Percentiles rank a stretch among this genome's conserved stretches.
Evolutionary conservation across 2,329 filamentous ascomycete genomes (phyloP).

Genomic region (Penicillium sp.): DNA sequence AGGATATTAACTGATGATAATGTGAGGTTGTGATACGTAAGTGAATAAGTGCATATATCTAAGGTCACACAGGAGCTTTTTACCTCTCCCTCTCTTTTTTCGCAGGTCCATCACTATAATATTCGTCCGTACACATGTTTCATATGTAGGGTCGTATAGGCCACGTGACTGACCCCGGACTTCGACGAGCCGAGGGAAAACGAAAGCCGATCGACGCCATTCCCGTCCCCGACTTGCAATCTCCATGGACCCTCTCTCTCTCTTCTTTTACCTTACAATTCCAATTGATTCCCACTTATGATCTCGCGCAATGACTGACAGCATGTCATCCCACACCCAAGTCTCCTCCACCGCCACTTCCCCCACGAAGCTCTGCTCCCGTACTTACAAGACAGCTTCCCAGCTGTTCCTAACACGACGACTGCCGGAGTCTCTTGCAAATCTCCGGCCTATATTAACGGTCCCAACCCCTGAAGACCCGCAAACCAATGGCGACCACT

Average conservation of each 20-base stretch:
- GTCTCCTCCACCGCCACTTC: constrained; percentile 67
- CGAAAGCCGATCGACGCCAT: constrained; percentile 23
- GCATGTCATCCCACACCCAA: constrained; percentile 50
- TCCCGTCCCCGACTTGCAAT: constrained; percentile 4
- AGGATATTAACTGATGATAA: no score
- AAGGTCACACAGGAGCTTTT: no score
- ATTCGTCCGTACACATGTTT: neutral
- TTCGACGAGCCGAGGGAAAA: constrained; percentile 37
- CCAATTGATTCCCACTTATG: constrained; percentile 1
- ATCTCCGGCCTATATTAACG: constrained; percentile 78
- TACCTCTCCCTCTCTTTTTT: no score
- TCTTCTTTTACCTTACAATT: neutral
- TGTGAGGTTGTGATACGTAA: no score
- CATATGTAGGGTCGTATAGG: neutral
- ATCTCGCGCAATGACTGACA: constrained; percentile 30
- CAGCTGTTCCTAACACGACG: constrained; percentile 93
- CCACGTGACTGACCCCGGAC: constrained; percentile 38
- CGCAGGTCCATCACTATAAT: no score
- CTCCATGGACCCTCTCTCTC: constrained; percentile 3
- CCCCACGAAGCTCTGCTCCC: constrained; percentile 67
- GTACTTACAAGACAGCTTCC: constrained; percentile 90
- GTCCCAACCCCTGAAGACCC: constrained; percentile 45
- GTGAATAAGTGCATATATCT: no score
- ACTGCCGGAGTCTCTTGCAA: constrained; percentile 83
- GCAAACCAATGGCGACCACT: constrained; percentile 48